Base-by-base conservation (phyloP, 208 protist species). In the Leptomonas pyrrhocoris region DNA sequence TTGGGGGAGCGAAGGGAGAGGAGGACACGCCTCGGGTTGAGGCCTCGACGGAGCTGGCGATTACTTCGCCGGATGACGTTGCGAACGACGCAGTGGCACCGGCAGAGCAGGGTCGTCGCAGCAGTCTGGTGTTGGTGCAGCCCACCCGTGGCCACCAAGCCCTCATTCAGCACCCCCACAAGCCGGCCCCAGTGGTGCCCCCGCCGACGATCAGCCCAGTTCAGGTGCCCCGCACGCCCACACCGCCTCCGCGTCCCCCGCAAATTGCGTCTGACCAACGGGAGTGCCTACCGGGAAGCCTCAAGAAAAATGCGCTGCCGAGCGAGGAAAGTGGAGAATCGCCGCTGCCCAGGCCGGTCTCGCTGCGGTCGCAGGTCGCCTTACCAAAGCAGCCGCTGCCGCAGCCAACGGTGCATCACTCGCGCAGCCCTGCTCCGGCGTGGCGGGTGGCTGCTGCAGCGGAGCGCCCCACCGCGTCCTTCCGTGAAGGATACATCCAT, bases 321-420 rank as follows among this genome's bases (percentile, higher is more conserved):
- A 60, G 28, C 45, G 45, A 49, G 19, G 18, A 49, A 46, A 27
- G 9, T 23, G 60, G 68, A 18, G 50, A 57, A 27, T 89, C 85
- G 13, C 80, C 83, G 19, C 67, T 91, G 27, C 88, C 88, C 16
- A 83, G 83, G 3, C 88, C 88, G 2, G 88, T 94, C 2, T 78
- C 88, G 19, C 74, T 94, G 48, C 73, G 73, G 40, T 89, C 88
- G 8, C 85, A 88, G 50, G 73, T 90, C 8, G n/a, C 48, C 18
- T 49, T 73, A 31, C 46, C 6, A 30, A 55, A 57, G 28, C 13
- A 50, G 9, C 19, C 27, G 6, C 28, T 31, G 23, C 30, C 43
- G 18, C 54, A 30, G 28, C 40, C 34, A 25, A 56, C n/a, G 23
- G 28, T 40, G 16, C 30, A 19, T 0, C 31, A 62, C 13, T 45